Evolutionary conservation across 306 rosid species (phyloP).

Genomic region (Chamaecrista fasciculata): DNA sequence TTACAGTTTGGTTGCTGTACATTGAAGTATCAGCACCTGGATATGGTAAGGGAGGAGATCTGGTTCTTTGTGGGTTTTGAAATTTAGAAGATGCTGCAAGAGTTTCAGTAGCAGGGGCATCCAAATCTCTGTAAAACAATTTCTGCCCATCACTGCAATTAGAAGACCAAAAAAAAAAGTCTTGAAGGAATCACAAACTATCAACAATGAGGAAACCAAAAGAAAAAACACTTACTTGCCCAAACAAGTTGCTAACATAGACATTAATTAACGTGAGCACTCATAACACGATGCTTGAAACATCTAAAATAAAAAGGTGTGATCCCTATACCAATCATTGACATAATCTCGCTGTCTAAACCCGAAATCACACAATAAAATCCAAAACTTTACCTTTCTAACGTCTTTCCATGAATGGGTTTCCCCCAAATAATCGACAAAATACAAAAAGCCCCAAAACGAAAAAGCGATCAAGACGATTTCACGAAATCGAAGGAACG

Average conservation of each 20-base stretch:
- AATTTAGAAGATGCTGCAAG: slow-evolving; percentile 43
- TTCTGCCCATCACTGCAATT: neutral
- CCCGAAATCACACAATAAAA: neutral
- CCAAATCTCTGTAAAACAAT: slow-evolving; percentile 28
- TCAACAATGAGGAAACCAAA: too few species aligned
- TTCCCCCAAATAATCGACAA: neutral
- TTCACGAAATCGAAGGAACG: neutral
- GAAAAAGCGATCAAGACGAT: neutral
- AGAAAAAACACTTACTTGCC: neutral
- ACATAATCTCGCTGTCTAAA: neutral
- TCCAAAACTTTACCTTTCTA: neutral
- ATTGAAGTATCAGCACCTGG: slow-evolving; percentile 38
- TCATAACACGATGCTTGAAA: neutral
- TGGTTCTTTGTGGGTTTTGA: slow-evolving; percentile 40
- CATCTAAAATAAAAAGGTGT: neutral
- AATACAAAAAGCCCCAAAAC: neutral
- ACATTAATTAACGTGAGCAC: neutral
- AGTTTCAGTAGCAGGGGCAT: slow-evolving; percentile 42
- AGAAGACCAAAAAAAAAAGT: slow-evolving; percentile 26
- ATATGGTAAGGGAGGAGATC: slow-evolving; percentile 42
- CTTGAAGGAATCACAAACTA: slow-evolving; percentile 36
- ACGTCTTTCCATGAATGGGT: too few species aligned
- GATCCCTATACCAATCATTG: neutral
- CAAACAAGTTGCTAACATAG: neutral
- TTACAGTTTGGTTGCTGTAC: slow-evolving; percentile 37